Evolutionary conservation across 2,329 filamentous ascomycete species (phyloP).

Genomic region (Phoma sp.): DNA sequence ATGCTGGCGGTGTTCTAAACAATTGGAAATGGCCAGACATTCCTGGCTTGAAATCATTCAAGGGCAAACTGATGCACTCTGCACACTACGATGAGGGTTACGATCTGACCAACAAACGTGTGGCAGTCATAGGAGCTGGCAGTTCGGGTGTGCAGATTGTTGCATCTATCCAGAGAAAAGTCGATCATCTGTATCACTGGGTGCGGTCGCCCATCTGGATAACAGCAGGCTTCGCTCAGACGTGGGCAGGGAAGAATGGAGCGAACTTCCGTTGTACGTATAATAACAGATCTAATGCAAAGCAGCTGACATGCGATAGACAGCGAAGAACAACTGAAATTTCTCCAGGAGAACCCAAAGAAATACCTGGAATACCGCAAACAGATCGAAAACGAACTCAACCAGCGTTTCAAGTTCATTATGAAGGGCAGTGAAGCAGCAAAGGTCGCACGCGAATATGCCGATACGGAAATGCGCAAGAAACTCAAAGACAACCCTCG

Average conservation of each 20-base stretch:
- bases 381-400: constrained; percentile 57
- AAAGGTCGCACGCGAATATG: constrained; percentile 49
- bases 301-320: constrained; percentile 29
- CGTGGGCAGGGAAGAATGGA: constrained; percentile 55
- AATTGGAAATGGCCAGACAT: constrained; percentile 53
- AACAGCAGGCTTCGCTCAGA: constrained; percentile 55
- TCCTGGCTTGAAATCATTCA: constrained; percentile 47
- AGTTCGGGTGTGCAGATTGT: constrained; percentile 53
- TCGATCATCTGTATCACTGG: constrained; percentile 50
- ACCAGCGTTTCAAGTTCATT: constrained; percentile 61
- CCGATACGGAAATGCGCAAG: constrained; percentile 48
- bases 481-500: constrained; percentile 48
- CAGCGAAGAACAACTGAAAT: constrained; percentile 50
- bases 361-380: constrained; percentile 57
- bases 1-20: constrained; percentile 30
- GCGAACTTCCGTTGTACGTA: constrained; percentile 54
- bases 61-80: constrained; percentile 53
- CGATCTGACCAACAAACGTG: constrained; percentile 45
- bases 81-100: constrained; percentile 50
- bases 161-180: constrained; percentile 48
- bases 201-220: constrained; percentile 56
- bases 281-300: background rate
- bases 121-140: constrained; percentile 53
- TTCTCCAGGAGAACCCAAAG: constrained; percentile 49
- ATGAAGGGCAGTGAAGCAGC: constrained; percentile 57